Conservation (phyloP, 2,329 filamentous ascomycete genomes). For the Colletotrichum chlorophyti region DNA sequence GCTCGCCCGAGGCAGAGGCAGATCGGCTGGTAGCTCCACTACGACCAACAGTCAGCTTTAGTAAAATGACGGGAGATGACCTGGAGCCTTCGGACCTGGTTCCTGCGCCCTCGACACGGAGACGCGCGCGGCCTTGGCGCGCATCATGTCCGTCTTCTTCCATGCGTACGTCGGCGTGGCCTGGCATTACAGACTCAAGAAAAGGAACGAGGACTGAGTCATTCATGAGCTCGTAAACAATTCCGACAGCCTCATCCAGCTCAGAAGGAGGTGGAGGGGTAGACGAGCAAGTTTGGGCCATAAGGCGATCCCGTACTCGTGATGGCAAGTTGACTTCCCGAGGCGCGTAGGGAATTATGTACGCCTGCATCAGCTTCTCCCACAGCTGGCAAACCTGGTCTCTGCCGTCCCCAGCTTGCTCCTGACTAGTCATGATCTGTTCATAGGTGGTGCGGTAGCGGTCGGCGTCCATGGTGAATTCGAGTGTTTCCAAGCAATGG, state of each 20-base stretch:
- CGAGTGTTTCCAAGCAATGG: constrained; percentile 93
- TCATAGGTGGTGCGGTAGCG: constrained; percentile 73
- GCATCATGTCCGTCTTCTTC: constrained; percentile 45
- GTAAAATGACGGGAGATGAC: constrained; percentile 54
- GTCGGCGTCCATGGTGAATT: constrained; percentile 94
- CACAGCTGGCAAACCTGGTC: constrained; percentile 82
- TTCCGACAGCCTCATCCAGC: constrained; percentile 82
- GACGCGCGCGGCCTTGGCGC: constrained; percentile 46
- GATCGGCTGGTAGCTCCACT: constrained; percentile 47
- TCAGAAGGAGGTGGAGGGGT: constrained; percentile 76
- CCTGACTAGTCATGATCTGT: constrained; percentile 50
- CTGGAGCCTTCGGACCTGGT: constrained; percentile 44
- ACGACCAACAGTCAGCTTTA: constrained; percentile 48
- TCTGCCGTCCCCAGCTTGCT: constrained; percentile 50
- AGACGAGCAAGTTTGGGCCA: constrained; percentile 65
- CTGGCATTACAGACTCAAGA: constrained; percentile 68
- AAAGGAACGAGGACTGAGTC: constrained; percentile 95
- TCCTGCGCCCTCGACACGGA: constrained; percentile 44
- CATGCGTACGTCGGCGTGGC: constrained; percentile 40
- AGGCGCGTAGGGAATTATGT: constrained; percentile 84
- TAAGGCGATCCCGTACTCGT: constrained; percentile 80
- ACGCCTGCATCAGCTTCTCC: constrained; percentile 87
- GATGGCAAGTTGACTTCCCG: constrained; percentile 91
- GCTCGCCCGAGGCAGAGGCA: constrained; percentile 52
- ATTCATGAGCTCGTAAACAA: constrained; percentile 96